Evolutionary conservation across 192 early-diverging fungal species (phyloP).

Genomic region (Coemansia sp.): DNA sequence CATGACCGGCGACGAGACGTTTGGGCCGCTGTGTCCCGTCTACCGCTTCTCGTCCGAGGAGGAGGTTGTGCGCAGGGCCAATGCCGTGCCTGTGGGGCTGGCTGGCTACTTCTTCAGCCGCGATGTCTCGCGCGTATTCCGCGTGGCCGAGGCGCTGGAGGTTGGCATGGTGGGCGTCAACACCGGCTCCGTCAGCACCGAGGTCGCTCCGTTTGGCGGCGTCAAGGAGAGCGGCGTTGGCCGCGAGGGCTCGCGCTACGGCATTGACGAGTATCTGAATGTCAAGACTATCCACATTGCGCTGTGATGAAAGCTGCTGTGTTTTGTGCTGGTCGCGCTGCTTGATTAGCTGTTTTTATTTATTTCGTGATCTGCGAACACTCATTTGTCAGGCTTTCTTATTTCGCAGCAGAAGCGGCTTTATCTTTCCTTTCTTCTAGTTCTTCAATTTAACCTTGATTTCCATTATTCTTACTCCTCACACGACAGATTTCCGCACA

Average conservation of each 20-base stretch:
- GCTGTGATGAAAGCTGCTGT: slow-evolving; percentile 4
- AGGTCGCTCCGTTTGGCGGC: slow-evolving; percentile 65
- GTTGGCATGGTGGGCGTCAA: slow-evolving; percentile 93
- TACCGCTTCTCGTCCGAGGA: slow-evolving; percentile 77
- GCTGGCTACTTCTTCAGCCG: slow-evolving; percentile 84
- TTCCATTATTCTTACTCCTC: slow-evolving; percentile 4
- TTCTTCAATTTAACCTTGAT: neutral
- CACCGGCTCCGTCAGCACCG: slow-evolving; percentile 60
- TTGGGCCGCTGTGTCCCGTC: slow-evolving; percentile 86
- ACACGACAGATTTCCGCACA: no score
- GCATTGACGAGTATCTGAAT: slow-evolving; percentile 55
- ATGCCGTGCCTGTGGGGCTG: slow-evolving; percentile 72
- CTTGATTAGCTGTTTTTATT: neutral
- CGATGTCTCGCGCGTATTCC: slow-evolving; percentile 72
- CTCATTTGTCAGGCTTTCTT: neutral
- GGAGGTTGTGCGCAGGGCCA: slow-evolving; percentile 75
- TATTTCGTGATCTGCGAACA: neutral
- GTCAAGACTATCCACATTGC: slow-evolving; percentile 45
- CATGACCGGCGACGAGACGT: slow-evolving; percentile 79
- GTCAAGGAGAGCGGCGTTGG: slow-evolving; percentile 61
- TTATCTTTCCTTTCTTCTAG: neutral
- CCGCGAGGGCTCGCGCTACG: slow-evolving; percentile 58
- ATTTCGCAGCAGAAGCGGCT: neutral
- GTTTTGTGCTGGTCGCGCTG: neutral
- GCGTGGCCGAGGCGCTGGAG: slow-evolving; percentile 78